Evolutionary conservation across 345 rosid genomes (phyloP), one percentile per base, ranked within the genome.

Genomic region (Corchorus olitorius): DNA sequence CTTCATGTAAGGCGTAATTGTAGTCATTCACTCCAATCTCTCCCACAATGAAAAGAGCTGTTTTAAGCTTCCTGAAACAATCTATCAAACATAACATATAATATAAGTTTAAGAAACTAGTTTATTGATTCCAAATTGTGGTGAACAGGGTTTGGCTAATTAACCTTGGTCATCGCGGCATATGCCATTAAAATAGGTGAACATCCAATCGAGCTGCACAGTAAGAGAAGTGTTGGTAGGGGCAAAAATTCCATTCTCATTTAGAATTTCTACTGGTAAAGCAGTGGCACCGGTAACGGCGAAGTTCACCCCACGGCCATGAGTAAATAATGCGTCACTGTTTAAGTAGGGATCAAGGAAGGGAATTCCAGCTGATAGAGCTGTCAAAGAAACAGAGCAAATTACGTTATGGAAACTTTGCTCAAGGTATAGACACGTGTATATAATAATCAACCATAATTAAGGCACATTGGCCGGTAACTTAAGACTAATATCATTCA

Each of bases 121-220:
- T 27, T 27, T 27, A 58, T 22, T 58, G 4, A 3, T 22, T 58
- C 6, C 1, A 17, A 2, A 10, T 43, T 65, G 19, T 20, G 11
- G 37, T 20, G 8, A 56, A 14, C 5, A 13, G 0, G 53, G 5
- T 14, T 6, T 17, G 4, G 43, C 6, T 39, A 39, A 39, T 39
- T 49, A 48, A 68, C 60, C 60, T 50, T 70, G 46, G 5, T 70
- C 15, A 2, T 70, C n/a, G 5, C 13, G 60, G 46, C 73, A 70
- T 33, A 34, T 70, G 8, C 60, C 46, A 52, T 52, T 70, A 10
- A 70, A 70, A 70, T 50, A 55, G 45, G 59, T 33, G 6, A 52
- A 70, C 73, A 70, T 70, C 73, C 73, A 70, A 11, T 70, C 73
- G 52, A 70, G 73, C 73, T 70, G 73, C 27, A 14, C 17, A 39